Conservation (phyloP, 2,329 filamentous ascomycete species). For the Aspergillus sp. region DNA sequence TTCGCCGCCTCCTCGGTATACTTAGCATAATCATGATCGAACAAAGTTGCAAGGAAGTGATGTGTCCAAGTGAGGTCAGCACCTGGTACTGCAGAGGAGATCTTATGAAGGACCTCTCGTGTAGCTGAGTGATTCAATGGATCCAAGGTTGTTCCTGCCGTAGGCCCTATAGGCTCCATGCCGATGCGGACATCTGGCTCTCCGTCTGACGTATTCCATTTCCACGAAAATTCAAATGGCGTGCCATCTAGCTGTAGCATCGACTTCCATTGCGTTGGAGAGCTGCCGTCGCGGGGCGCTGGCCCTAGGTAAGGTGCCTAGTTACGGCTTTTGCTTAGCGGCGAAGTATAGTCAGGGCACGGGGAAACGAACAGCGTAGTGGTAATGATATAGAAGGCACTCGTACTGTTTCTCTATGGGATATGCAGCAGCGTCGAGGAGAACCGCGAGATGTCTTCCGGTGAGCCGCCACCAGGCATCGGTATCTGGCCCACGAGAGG, state of each 20-base stretch:
- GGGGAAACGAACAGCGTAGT: slow-evolving; percentile 3
- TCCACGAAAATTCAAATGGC: slow-evolving; percentile 7
- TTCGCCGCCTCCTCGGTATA: background rate
- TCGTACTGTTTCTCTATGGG: slow-evolving; percentile 9
- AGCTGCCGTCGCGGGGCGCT: background rate
- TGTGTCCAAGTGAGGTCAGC: slow-evolving; percentile 3
- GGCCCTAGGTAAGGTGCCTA: slow-evolving; percentile 9
- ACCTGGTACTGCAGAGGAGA: background rate
- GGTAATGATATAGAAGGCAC: slow-evolving; percentile 7
- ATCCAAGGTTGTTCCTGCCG: slow-evolving; percentile 4
- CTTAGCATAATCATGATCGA: slow-evolving; percentile 9
- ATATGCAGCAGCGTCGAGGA: slow-evolving; percentile 5
- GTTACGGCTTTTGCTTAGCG: background rate
- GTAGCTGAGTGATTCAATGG: slow-evolving; percentile 3
- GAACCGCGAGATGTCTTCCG: slow-evolving; percentile 3
- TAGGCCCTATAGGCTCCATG: slow-evolving; percentile 5
- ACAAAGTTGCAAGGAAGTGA: slow-evolving; percentile 5
- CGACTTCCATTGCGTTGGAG: slow-evolving; percentile 1
- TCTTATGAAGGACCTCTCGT: background rate
- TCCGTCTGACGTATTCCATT: background rate
- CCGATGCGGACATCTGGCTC: slow-evolving; percentile 6
- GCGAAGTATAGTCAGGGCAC: background rate
- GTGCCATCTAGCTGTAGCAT: slow-evolving; percentile 5
- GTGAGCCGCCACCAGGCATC: slow-evolving; percentile 9
- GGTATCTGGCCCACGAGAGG: background rate